Percentiles rank a stretch among this genome's conserved stretches.
Evolutionary conservation across 192 early-diverging fungal species (phyloP).

Genomic region (Powellomyces hirtus): DNA sequence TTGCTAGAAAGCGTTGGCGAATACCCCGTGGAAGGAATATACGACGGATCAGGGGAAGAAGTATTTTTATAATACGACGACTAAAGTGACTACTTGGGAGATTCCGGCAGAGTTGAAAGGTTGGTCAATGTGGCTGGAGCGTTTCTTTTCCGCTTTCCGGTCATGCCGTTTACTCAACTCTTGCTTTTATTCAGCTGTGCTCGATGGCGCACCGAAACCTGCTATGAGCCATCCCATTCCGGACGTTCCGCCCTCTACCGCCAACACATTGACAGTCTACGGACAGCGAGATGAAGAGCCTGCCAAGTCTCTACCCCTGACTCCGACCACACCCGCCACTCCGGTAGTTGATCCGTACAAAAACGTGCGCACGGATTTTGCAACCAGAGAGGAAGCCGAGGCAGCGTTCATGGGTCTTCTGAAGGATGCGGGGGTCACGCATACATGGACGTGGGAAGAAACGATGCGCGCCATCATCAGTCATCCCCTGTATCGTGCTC

Average conservation of each 20-base stretch:
- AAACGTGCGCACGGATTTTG: constrained; percentile 53
- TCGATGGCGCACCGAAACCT: too few species aligned
- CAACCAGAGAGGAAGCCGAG: constrained; percentile 78
- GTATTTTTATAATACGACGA: constrained; percentile 79
- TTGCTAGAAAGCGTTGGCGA: constrained; percentile 54
- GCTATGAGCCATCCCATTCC: too few species aligned
- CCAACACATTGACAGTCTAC: too few species aligned
- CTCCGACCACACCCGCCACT: too few species aligned
- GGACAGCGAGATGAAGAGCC: too few species aligned
- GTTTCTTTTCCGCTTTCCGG: too few species aligned
- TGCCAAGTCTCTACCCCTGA: too few species aligned
- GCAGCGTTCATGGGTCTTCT: constrained; percentile 75
- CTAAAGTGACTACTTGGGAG: constrained; percentile 83
- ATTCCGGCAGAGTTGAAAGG: constrained; percentile 73
- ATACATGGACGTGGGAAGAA: constrained; percentile 92
- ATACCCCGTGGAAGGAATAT: constrained; percentile 83
- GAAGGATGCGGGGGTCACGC: constrained; percentile 64
- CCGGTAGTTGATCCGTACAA: neutral
- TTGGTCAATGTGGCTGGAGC: too few species aligned
- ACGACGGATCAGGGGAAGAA: constrained; percentile 69
- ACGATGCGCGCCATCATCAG: constrained; percentile 81
- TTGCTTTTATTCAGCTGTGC: too few species aligned
- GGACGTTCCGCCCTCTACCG: too few species aligned
- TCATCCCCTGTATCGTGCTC: constrained; percentile 77
- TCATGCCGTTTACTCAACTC: too few species aligned